A percentile compares a stretch with the other conserved stretches of the same genome.
Evolutionary conservation across 352 stramenopile genomes (phyloP).

Genomic region (Globisporangium carolinianum): DNA sequence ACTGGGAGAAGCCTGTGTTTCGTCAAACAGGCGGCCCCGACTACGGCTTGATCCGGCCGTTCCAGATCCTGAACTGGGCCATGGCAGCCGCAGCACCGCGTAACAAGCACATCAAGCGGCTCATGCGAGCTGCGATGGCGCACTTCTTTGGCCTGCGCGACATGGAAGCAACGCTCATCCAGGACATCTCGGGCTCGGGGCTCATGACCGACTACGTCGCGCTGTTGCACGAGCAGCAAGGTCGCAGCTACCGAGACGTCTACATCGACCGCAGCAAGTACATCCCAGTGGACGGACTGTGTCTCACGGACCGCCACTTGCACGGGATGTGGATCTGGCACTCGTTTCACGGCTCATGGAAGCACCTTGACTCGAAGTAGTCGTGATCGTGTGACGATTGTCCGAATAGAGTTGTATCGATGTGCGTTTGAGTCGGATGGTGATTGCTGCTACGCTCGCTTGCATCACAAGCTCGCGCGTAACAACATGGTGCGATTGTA

Average conservation of each 20-base stretch:
- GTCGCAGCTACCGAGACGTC: slow-evolving; percentile 1
- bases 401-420: background rate
- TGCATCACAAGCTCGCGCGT: no score
- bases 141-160: slow-evolving; percentile 13
- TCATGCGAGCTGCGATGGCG: slow-evolving; percentile 5
- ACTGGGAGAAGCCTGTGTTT: slow-evolving; percentile 5
- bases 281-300: slow-evolving; percentile 7
- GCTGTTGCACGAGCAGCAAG: slow-evolving; percentile 11
- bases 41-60: slow-evolving; percentile 10
- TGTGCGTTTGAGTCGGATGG: background rate
- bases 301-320: slow-evolving; percentile 3
- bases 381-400: background rate
- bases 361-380: background rate
- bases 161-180: slow-evolving; percentile 8
- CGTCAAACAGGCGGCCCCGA: background rate
- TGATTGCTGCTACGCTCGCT: no score
- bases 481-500: no score
- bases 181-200: slow-evolving; percentile 14
- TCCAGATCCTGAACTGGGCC: slow-evolving; percentile 18
- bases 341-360: slow-evolving; percentile 4
- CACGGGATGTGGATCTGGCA: slow-evolving; percentile 6
- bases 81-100: slow-evolving; percentile 7
- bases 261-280: slow-evolving; percentile 1
- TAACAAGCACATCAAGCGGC: slow-evolving; percentile 12
- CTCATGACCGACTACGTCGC: slow-evolving; percentile 18